Evolutionary conservation across 495 filamentous ascomycete genomes (phyloP).

Genomic region (Lophiotrema nucula): DNA sequence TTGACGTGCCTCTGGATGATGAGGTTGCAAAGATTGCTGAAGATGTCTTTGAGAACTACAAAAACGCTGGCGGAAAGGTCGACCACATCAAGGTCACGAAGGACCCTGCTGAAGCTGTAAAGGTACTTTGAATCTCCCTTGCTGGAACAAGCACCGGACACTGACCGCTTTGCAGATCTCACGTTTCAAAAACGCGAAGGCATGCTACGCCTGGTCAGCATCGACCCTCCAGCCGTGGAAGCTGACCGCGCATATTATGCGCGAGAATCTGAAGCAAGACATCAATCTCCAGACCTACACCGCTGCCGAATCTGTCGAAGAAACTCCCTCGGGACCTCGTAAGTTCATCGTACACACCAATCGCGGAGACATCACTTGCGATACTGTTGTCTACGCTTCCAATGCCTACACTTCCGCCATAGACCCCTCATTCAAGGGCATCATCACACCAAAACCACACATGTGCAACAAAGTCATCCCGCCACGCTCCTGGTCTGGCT

Average conservation of each 20-base stretch:
- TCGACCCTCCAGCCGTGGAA: slow-evolving; percentile 18
- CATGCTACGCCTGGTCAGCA: slow-evolving; percentile 14
- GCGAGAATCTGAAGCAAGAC: slow-evolving; percentile 1
- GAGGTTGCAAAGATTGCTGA: slow-evolving; percentile 4
- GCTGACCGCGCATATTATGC: slow-evolving; percentile 15
- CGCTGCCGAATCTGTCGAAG: background rate
- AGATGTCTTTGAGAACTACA: slow-evolving; percentile 2
- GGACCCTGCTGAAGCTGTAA: slow-evolving; percentile 8
- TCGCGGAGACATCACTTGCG: slow-evolving; percentile 9
- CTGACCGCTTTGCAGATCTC: background rate
- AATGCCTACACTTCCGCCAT: slow-evolving; percentile 18
- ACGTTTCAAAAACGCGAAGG: slow-evolving; percentile 13
- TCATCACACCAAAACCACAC: slow-evolving; percentile 15
- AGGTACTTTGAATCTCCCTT: background rate
- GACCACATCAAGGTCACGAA: slow-evolving; percentile 16
- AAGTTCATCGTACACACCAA: slow-evolving; percentile 11
- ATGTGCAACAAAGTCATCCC: slow-evolving; percentile 22
- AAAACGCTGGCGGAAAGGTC: background rate
- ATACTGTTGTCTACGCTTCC: slow-evolving; percentile 8
- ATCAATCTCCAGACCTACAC: slow-evolving; percentile 13
- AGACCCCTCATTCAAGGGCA: slow-evolving; percentile 5
- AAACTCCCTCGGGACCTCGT: background rate
- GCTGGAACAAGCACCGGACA: no score
- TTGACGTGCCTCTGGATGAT: slow-evolving; percentile 14
- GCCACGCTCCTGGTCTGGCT: slow-evolving; percentile 1